A percentile compares a stretch with the other conserved stretches of the same genome.
phyloP scores from a whole-genome alignment of 2,329 filamentous ascomycete species.

The Cercospora citrullina region DNA sequence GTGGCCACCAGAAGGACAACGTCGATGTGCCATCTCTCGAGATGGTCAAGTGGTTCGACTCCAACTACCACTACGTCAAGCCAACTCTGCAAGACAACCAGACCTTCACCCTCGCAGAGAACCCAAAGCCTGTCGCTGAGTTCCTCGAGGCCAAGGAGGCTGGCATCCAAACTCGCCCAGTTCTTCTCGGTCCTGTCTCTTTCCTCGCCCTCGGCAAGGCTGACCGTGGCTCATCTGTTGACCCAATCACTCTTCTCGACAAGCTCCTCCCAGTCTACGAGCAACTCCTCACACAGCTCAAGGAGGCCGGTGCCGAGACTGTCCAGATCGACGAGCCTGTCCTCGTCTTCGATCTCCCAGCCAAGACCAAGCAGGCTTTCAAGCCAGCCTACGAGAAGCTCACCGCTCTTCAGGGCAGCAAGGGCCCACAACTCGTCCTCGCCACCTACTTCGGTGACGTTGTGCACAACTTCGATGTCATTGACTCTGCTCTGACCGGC shows the following conservation, averaged over 20 bases:
- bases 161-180: slow-evolving; percentile 87
- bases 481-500: slow-evolving; percentile 66
- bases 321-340: slow-evolving; percentile 99
- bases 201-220: slow-evolving; percentile 98
- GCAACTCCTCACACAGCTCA: slow-evolving; percentile 88
- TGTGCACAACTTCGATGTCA: slow-evolving; percentile 94
- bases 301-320: slow-evolving; percentile 90
- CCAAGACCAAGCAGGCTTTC: slow-evolving; percentile 93
- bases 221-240: slow-evolving; percentile 88
- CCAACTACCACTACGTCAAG: slow-evolving; percentile 99
- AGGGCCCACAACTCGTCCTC: slow-evolving; percentile 83
- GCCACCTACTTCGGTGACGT: slow-evolving; percentile 99
- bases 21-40: slow-evolving; percentile 84
- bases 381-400: slow-evolving; percentile 96
- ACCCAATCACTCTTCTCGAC: slow-evolving; percentile 90
- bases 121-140: slow-evolving; percentile 91
- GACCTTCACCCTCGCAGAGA: slow-evolving; percentile 82
- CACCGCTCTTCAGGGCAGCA: slow-evolving; percentile 65
- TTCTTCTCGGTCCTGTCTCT: slow-evolving; percentile 91
- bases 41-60: slow-evolving; percentile 99
- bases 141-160: slow-evolving; percentile 98
- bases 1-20: slow-evolving; percentile 93
- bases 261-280: slow-evolving; percentile 94
- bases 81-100: slow-evolving; percentile 96
- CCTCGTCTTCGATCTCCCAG: slow-evolving; percentile 88